Evolutionary conservation across 148 eudicot species (phyloP), one percentile per base, ranked within the genome.

Genomic region (Gaultheria prostrata): DNA sequence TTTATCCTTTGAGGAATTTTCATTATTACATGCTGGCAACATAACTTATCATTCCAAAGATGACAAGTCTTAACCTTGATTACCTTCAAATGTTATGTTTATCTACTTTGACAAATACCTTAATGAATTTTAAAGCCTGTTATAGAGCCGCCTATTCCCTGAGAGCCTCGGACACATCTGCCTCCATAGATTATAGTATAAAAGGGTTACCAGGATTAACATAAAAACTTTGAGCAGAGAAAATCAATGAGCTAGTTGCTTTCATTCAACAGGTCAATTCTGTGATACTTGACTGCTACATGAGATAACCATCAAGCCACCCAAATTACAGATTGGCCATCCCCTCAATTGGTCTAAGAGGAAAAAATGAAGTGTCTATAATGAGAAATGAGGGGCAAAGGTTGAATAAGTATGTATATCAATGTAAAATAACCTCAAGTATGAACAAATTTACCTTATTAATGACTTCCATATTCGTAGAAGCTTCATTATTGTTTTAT

Each of bases 341-440:
- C 21, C 48, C 51, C 48, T 20, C 13, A 8, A 74, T 43, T 43
- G 26, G 3, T 35, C 10, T 17, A 15, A 39, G 46, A 8, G 46
- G 20, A 8, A 39, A 39, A 72, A 72, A 17, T 11, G 2, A 13
- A 33, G 20, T 18, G 77, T 39, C 50, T 20, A 1, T 39, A 2
- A 39, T 49, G 50, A 73, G 49, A 73, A 73, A 39, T 39, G 77
- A 43, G 48, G 77, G 50, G 45, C 15, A 9, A 74, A 35, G 77
- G 14, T 74, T 74, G 77, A 74, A 74, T 74, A 74, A 74, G 77
- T 50, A 6, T 74, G 51, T 43, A 35, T 33, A 9, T 43, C 77
- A 74, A 20, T 45, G 9, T 39, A 21, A n/a, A 43, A 39, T 74
- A 14, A 43, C 77, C 77, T 8, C 24, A 74, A 74, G 77, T 20